These are phyloP conservation scores for Iris pallida DNA, from an alignment of 116 monocot species.

Conservation along the genomic window DNA sequence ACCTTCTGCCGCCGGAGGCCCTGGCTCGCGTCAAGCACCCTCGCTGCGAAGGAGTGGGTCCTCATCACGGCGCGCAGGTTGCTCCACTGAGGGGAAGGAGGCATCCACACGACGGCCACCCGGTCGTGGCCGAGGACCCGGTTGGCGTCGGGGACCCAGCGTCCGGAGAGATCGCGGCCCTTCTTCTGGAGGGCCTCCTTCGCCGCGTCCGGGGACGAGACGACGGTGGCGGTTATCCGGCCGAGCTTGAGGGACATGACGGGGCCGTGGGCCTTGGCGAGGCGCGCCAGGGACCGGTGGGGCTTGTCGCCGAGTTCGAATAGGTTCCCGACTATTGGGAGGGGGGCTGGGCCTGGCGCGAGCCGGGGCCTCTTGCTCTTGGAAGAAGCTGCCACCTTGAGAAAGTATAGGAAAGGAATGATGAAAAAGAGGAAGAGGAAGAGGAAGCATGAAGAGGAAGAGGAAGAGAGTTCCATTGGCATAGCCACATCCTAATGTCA, in stretches of 20 bases:
- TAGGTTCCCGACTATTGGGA: slow-evolving; percentile 36
- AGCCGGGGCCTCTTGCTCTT: not conserved
- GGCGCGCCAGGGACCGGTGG: slow-evolving; percentile 21
- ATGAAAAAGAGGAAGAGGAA: no score
- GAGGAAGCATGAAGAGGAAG: no score
- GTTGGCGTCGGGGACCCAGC: slow-evolving; percentile 15
- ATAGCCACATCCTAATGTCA: no score
- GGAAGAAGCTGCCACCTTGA: no score
- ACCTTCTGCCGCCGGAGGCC: slow-evolving; percentile 17
- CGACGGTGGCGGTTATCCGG: slow-evolving; percentile 13
- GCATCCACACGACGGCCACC: slow-evolving; percentile 12
- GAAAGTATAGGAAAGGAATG: no score
- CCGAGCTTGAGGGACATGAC: slow-evolving; percentile 42
- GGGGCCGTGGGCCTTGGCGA: slow-evolving; percentile 30
- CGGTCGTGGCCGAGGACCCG: slow-evolving; percentile 19
- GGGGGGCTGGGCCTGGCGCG: slow-evolving; percentile 25
- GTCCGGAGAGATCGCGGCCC: slow-evolving; percentile 20
- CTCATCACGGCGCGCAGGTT: slow-evolving; percentile 21
- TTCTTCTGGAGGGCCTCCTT: slow-evolving; percentile 27
- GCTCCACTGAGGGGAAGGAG: slow-evolving; percentile 14
- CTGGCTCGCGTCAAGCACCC: slow-evolving; percentile 19
- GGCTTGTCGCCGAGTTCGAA: slow-evolving; percentile 22
- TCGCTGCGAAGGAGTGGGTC: slow-evolving; percentile 16
- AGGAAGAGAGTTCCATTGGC: no score
- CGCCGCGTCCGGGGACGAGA: slow-evolving; percentile 32